Conservation (phyloP, 495 filamentous ascomycete genomes). For the Collariella sp. region DNA sequence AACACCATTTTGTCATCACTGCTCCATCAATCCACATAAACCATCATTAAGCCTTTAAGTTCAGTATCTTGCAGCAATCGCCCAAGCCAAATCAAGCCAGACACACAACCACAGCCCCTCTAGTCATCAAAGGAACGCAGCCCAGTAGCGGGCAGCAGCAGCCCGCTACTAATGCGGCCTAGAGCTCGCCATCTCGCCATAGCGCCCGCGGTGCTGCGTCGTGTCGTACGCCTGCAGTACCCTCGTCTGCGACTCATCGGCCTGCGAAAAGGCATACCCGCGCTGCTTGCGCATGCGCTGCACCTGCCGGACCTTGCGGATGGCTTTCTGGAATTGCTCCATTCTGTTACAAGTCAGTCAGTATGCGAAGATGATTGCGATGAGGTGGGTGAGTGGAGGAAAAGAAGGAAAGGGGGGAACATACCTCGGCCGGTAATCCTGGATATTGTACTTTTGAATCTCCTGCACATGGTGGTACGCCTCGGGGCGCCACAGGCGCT, state of each 20-base stretch:
- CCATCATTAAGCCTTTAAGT: no score
- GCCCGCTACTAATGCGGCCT: slow-evolving; percentile 21
- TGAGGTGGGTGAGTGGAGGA: background rate
- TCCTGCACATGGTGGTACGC: slow-evolving; percentile 98
- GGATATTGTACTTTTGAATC: slow-evolving; percentile 99
- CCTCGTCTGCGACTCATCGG: slow-evolving; percentile 88
- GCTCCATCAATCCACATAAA: no score
- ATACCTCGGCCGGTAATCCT: slow-evolving; percentile 90
- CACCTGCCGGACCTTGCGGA: slow-evolving; percentile 95
- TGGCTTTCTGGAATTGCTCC: slow-evolving; percentile 99
- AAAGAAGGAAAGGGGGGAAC: background rate
- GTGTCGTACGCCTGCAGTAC: slow-evolving; percentile 97
- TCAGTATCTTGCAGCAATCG: no score
- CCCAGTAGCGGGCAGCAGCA: background rate
- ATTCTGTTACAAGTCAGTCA: slow-evolving; percentile 52
- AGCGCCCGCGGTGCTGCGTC: slow-evolving; percentile 79
- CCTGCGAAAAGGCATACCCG: slow-evolving; percentile 96
- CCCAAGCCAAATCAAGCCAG: no score
- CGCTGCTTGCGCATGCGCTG: slow-evolving; percentile 99
- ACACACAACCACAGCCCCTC: background rate
- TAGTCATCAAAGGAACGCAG: background rate
- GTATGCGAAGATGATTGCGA: background rate
- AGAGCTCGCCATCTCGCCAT: slow-evolving; percentile 90
- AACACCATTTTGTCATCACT: no score
- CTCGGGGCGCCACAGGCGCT: slow-evolving; percentile 93